Evolutionary conservation across 2,329 filamentous ascomycete species (phyloP), one percentile per base, ranked within the genome.

Genomic region (Venturia effusa): DNA sequence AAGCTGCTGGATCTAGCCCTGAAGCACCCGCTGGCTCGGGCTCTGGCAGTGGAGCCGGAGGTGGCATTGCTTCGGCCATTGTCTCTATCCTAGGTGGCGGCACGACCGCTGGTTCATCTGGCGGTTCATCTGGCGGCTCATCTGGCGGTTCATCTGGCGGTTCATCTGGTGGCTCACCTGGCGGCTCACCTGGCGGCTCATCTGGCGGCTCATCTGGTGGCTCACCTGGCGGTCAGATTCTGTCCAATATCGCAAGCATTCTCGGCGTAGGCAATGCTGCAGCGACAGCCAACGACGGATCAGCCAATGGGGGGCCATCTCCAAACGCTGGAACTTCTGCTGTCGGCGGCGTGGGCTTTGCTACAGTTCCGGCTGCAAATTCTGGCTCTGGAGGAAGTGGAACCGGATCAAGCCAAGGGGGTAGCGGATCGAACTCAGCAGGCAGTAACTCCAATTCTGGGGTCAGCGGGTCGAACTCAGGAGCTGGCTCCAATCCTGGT

Each of bases 401-500:
- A 61, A 15, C 39, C 17, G 17, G 54, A 45, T 40, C 39, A 4
- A 51, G 24, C 32, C n/a, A n/a, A n/a, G n/a, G n/a, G n/a, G 34
- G 65, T 64, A 13, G 39, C 13, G 17, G 48, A 54, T 39, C 37
- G 7, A 48, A 37, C 32, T 43, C 37, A 17, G 54, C 19, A 15
- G 66, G 66, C 1, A 59, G 32, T 43, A 64, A 64, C 15, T 66
- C 62, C 27, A 67, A 61, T 17, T 66, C 65, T 15, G 63, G 62
- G 37, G 64, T 64, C 2, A 59, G 30, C n/a, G n/a, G n/a, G n/a
- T n/a, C n/a, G n/a, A n/a, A n/a, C n/a, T n/a, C n/a, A n/a, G n/a
- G n/a, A n/a, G n/a, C n/a, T 51, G 65, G 65, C 15, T 65, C 62
- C 39, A 66, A 61, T 17, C 66, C 65, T 8, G 63, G 62, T 34